Conservation (phyloP, 2,329 filamentous ascomycete genomes). For the Cercospora sojina region DNA sequence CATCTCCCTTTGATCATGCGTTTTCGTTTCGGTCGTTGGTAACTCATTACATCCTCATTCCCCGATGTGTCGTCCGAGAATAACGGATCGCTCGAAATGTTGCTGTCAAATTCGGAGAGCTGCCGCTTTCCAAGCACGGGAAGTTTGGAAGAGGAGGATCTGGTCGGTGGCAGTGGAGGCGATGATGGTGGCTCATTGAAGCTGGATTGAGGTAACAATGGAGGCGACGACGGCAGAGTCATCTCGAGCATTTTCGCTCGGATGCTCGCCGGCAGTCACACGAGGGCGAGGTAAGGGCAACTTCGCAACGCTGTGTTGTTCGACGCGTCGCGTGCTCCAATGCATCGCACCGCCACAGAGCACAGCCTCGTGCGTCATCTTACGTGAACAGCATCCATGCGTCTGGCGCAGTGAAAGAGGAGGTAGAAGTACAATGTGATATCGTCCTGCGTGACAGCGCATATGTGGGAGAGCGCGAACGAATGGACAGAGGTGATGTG, state of each 20-base stretch:
- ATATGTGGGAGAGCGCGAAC: background rate
- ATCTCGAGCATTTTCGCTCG: slow-evolving; percentile 29
- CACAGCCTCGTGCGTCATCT: background rate
- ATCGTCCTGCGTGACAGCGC: background rate
- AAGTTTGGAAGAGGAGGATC: slow-evolving; percentile 10
- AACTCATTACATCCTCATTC: slow-evolving; percentile 60
- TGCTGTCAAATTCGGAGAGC: slow-evolving; percentile 34
- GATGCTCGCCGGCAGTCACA: slow-evolving; percentile 27
- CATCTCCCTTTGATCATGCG: slow-evolving; percentile 65
- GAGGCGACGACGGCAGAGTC: slow-evolving; percentile 38
- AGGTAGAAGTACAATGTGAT: background rate
- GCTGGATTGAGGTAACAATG: slow-evolving; percentile 26
- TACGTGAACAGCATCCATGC: background rate
- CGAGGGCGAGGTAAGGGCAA: background rate
- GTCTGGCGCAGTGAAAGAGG: background rate
- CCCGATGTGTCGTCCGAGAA: slow-evolving; percentile 68
- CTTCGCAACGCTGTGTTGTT: background rate
- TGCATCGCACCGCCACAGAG: background rate
- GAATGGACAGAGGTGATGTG: background rate
- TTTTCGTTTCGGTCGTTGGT: slow-evolving; percentile 60
- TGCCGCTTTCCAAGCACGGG: slow-evolving; percentile 34
- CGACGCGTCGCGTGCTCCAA: background rate
- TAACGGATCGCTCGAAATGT: slow-evolving; percentile 66
- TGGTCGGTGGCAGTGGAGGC: slow-evolving; percentile 25
- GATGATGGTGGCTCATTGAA: slow-evolving; percentile 25